phyloP scores from a whole-genome alignment of 371 early-diverging fungal species.

The Circinella umbellata region DNA sequence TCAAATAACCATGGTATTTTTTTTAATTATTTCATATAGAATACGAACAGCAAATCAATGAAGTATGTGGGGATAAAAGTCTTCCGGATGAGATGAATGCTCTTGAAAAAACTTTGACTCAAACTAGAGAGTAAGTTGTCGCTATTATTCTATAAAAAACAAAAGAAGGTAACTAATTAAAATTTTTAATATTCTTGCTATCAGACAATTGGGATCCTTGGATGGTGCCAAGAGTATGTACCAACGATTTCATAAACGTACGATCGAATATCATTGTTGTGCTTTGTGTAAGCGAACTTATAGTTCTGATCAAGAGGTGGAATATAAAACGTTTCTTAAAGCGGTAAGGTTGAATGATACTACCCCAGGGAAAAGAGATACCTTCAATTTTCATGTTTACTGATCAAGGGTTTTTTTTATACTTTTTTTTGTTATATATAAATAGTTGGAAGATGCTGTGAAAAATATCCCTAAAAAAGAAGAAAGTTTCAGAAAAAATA shows the following conservation, averaged over 20 bases:
- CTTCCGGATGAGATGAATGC: slow-evolving; percentile 29
- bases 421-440: slow-evolving; percentile 2
- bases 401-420: too few relatives aligned
- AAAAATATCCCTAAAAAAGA: slow-evolving; percentile 54
- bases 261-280: slow-evolving; percentile 59
- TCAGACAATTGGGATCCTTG: slow-evolving; percentile 23
- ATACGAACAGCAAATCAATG: slow-evolving; percentile 16
- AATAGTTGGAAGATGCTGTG: slow-evolving; percentile 37
- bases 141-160: too few relatives aligned
- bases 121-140: slow-evolving; percentile 31
- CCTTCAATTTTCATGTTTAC: too few relatives aligned
- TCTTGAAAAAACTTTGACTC: slow-evolving; percentile 17
- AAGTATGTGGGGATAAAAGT: slow-evolving; percentile 30
- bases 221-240: slow-evolving; percentile 66
- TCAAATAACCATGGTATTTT: too few relatives aligned
- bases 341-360: slow-evolving; percentile 37
- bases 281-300: slow-evolving; percentile 77
- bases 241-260: slow-evolving; percentile 55
- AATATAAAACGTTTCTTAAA: slow-evolving; percentile 54
- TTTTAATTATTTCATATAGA: slow-evolving; percentile 6
- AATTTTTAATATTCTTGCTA: not conserved
- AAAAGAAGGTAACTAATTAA: too few relatives aligned
- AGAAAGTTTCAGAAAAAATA: slow-evolving; percentile 29
- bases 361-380: too few relatives aligned
- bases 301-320: slow-evolving; percentile 50